Conservation (phyloP, 768 basidiomycete species). For the Floccularia luteovirens region DNA sequence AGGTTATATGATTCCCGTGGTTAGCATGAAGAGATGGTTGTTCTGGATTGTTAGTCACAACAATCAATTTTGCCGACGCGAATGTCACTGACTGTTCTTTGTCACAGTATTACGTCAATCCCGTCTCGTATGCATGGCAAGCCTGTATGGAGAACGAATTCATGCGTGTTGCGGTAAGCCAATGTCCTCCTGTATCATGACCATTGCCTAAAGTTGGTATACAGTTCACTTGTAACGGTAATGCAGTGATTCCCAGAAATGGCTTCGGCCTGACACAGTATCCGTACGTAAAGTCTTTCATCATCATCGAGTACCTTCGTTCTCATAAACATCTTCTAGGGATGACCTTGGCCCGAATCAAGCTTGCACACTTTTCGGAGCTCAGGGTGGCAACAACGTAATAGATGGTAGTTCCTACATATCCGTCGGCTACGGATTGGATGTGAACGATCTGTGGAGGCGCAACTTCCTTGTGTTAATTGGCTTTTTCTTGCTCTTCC, state of each 20-base stretch:
- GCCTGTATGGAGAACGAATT: conserved; percentile 85
- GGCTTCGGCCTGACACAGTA: conserved; percentile 47
- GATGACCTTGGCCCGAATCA: conserved; percentile 56
- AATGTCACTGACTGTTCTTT: conserved; percentile 6
- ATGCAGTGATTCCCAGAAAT: conserved; percentile 60
- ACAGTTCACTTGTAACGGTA: conserved; percentile 60
- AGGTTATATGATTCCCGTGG: conserved; percentile 62
- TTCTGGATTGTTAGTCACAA: conserved; percentile 67
- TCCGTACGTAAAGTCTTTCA: conserved; percentile 35
- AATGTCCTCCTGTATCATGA: not conserved
- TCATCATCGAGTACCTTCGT: conserved; percentile 6
- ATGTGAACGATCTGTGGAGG: conserved; percentile 49
- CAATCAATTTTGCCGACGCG: not conserved
- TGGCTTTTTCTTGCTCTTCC: conserved; percentile 65
- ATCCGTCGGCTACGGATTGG: conserved; percentile 40
- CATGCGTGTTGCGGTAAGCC: conserved; percentile 52
- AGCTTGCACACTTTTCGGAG: conserved; percentile 71
- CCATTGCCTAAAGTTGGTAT: not conserved
- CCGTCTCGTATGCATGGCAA: conserved; percentile 71
- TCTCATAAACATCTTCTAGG: conserved; percentile 23
- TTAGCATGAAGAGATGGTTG: conserved; percentile 72
- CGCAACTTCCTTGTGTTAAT: conserved; percentile 65
- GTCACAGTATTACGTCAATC: conserved; percentile 70
- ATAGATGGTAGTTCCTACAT: conserved; percentile 63
- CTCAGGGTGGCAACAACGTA: conserved; percentile 41